These are phyloP conservation scores for Fomes fomentarius DNA, from an alignment of 1,284 basidiomycete species.

Conservation along the genomic window DNA sequence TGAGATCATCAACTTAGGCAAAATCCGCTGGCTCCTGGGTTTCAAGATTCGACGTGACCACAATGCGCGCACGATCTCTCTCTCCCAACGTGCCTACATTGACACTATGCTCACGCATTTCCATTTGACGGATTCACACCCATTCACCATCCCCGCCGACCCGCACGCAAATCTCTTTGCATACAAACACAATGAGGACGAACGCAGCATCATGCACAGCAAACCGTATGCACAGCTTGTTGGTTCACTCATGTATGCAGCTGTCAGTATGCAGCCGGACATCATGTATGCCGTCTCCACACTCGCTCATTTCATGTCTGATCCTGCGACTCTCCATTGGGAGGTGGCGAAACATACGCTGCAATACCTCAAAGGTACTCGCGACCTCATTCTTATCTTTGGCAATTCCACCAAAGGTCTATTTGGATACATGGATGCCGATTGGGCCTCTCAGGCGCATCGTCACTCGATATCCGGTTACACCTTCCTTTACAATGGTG, in stretches of 20 bases:
- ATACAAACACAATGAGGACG: no score
- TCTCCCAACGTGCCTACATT: slow-evolving; percentile 32
- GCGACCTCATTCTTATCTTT: neutral
- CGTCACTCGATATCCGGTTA: slow-evolving; percentile 14
- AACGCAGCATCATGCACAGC: no score
- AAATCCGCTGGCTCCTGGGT: slow-evolving; percentile 35
- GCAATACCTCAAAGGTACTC: slow-evolving; percentile 43
- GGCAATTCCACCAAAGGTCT: neutral
- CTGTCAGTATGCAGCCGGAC: slow-evolving; percentile 9
- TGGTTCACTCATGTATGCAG: slow-evolving; percentile 43
- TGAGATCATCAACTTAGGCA: slow-evolving; percentile 36
- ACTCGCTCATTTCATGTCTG: neutral
- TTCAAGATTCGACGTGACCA: slow-evolving; percentile 34
- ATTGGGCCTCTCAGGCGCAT: slow-evolving; percentile 7
- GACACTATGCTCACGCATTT: slow-evolving; percentile 28
- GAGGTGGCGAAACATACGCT: slow-evolving; percentile 39
- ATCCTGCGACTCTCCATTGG: slow-evolving; percentile 35
- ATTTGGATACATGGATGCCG: slow-evolving; percentile 4
- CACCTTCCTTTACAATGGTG: slow-evolving; percentile 8
- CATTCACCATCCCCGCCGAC: slow-evolving; percentile 2
- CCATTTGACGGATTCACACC: slow-evolving; percentile 30
- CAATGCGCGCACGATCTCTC: slow-evolving; percentile 21
- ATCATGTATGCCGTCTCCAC: neutral
- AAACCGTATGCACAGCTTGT: slow-evolving; percentile 36
- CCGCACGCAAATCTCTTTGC: no score